Base-by-base conservation (phyloP, 2,329 filamentous ascomycete genomes). In the Aciculosporium take region DNA sequence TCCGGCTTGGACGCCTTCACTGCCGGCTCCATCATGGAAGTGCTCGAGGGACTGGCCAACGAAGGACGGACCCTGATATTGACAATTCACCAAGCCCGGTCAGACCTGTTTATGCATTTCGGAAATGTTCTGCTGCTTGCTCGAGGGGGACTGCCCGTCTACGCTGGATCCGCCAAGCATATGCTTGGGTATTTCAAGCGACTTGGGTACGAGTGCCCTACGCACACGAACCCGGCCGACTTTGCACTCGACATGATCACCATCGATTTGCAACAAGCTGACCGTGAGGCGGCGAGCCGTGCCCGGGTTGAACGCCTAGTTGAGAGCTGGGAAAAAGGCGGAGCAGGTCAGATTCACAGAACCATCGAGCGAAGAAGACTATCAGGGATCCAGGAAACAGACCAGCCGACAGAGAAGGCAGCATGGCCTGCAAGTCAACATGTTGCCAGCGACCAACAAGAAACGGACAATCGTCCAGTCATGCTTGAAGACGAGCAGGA, bases 1-100 rank as follows among this genome's bases (percentile, higher is more conserved):
- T 84, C 78, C 3, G 83, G 84, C 0, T 61, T 87, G 0, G 84
- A 88, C 52, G 81, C 82, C 0, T 87, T 87, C 50, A 87, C 82
- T 0, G 82, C 83, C 1, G 76, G 71, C 40, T 86, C 81, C 1
- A 85, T 87, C 46, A 76, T 85, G 59, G 79, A 84, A 45, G 80
- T 87, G 3, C 67, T 87, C 1, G 69, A 74, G 20, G 77, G 77
- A 2, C 65, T 88, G 2, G 81, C 82, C 0, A 72, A 75, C 18
- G 82, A 87, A 59, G 82, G 82, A 1, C 72, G 81, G 5, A 87
- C 82, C 0, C 58, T 87, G 1, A 74, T 87, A 33, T 65, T 85
- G n/a, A 86, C 81, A 0, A 84, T 87, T 28, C 83, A 87, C 44
- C 83, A 87, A 55, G 78, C 81, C 1, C 74, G 82, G 3, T 84